A percentile compares a stretch with the other conserved stretches of the same genome.
Evolutionary conservation across 2,329 filamentous ascomycete species (phyloP).

Genomic region (Fusarium sarcochroum): DNA sequence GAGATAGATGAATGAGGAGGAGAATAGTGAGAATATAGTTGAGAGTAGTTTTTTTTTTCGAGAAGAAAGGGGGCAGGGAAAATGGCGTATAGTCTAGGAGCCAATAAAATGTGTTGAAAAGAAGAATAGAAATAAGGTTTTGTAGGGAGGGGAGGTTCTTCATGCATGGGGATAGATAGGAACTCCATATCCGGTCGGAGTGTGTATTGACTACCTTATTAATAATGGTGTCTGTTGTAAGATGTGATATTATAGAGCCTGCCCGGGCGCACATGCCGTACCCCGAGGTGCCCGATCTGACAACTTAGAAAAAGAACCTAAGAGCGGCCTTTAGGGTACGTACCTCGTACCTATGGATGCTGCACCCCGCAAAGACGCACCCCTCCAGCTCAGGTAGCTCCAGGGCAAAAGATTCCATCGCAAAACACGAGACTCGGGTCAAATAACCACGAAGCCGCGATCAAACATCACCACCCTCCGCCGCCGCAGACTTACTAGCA

Average conservation of each 20-base stretch:
- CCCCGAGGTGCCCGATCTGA: background rate
- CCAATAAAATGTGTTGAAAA: too few relatives aligned
- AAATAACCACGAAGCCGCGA: slow-evolving; percentile 12
- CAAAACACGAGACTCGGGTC: slow-evolving; percentile 29
- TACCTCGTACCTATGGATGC: slow-evolving; percentile 13
- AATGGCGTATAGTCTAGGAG: too few relatives aligned
- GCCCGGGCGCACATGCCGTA: background rate
- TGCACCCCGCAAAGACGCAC: slow-evolving; percentile 41
- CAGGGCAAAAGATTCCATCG: slow-evolving; percentile 27
- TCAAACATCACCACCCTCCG: background rate
- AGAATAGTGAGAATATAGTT: too few relatives aligned
- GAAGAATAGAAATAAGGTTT: too few relatives aligned
- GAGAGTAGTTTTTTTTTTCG: too few relatives aligned
- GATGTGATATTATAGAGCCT: background rate
- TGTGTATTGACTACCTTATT: background rate
- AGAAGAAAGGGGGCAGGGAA: too few relatives aligned
- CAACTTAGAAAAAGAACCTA: background rate
- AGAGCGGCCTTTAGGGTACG: background rate
- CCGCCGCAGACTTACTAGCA: background rate
- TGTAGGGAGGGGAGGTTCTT: too few relatives aligned
- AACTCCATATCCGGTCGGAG: background rate
- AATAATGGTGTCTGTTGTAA: background rate
- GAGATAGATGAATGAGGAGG: too few relatives aligned
- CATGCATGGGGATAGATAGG: background rate
- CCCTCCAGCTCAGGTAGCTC: slow-evolving; percentile 43